These are phyloP conservation scores for Brassica nigra DNA, from an alignment of 345 rosid species.

Conservation along the genomic window DNA sequence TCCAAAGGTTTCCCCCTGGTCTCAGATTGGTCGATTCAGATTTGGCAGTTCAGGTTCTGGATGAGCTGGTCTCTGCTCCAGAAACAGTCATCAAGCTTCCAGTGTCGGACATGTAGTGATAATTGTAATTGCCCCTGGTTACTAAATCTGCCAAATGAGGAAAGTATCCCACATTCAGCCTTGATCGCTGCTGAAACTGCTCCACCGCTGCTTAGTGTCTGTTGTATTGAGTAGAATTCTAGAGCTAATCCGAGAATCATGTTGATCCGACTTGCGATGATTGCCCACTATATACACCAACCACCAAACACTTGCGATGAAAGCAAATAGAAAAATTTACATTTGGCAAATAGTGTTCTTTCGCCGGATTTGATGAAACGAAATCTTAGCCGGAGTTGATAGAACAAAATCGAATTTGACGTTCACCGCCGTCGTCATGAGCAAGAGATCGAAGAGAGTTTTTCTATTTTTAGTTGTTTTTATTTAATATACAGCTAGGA, in stretches of 20 bases:
- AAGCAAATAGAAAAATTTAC: too few relatives aligned
- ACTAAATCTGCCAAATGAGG: slow-evolving; percentile 96
- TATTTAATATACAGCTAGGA: too few relatives aligned
- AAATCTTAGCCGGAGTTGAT: too few relatives aligned
- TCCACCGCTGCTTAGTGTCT: slow-evolving; percentile 78
- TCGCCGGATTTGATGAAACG: too few relatives aligned
- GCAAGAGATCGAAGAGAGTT: too few relatives aligned
- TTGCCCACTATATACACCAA: slow-evolving; percentile 73
- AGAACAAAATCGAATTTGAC: too few relatives aligned
- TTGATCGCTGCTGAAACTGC: slow-evolving; percentile 76
- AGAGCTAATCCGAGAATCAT: slow-evolving; percentile 84
- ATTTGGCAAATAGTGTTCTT: too few relatives aligned
- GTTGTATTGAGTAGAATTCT: slow-evolving; percentile 89
- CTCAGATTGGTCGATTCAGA: slow-evolving; percentile 3
- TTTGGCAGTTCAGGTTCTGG: slow-evolving; percentile 22
- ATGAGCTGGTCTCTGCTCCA: slow-evolving; percentile 53
- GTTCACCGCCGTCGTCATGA: too few relatives aligned
- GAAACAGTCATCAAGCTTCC: slow-evolving; percentile 71
- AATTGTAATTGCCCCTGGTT: slow-evolving; percentile 88
- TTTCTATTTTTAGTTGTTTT: too few relatives aligned
- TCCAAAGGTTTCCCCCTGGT: not conserved
- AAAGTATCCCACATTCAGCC: slow-evolving; percentile 86
- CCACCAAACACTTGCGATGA: not conserved
- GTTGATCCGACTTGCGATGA: slow-evolving; percentile 90
- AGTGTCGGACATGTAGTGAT: slow-evolving; percentile 86